Evolutionary conservation across 208 protist genomes (phyloP), one percentile per base, ranked within the genome.

Genomic region (Wallacemonas rigidus): DNA sequence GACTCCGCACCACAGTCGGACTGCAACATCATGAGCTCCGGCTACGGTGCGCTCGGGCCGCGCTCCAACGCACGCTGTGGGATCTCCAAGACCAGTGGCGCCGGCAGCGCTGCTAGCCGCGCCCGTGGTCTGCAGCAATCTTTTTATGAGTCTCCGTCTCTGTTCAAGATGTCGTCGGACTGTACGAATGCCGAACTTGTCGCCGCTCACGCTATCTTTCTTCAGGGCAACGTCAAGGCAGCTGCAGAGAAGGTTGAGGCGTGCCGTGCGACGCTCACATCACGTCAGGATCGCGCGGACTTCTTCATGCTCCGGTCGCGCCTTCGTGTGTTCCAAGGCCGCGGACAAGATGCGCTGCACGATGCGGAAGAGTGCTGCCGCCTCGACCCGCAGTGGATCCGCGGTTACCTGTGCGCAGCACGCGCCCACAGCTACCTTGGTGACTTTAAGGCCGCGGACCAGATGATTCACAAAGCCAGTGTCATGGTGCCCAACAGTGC

Each of bases 311-410:
- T 93, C 60, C 87, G 87, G n/a, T 92, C 87, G n/a, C 77, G 82
- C 17, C 63, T 85, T 39, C 85, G 77, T 54, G 48, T 95, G 45
- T 95, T 95, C 74, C 57, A 88, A 4, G 72, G 79, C n/a, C 70
- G 69, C 1, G 86, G 77, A 47, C 15, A 63, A 11, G 81, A 89
- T 35, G 90, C 87, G 6, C 72, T 92, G 35, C 72, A 53, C 12
- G 87, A 92, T 53, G 90, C 90, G 9, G 55, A 74, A 17, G 75
- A 78, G 50, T 79, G 77, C 47, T 79, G 85, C 41, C 39, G 60
- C 17, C 51, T 91, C 15, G 77, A 92, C 48, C 85, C 87, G n/a
- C 57, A 71, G 48, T 93, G 87, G 85, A 79, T 91, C 63, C 82
- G 80, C 26, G 88, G 85, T 15, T 87, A 89, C 64, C 70, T 95